Evolutionary conservation across 257 asterid species (phyloP).

Genomic region (Linaria vulgaris): DNA sequence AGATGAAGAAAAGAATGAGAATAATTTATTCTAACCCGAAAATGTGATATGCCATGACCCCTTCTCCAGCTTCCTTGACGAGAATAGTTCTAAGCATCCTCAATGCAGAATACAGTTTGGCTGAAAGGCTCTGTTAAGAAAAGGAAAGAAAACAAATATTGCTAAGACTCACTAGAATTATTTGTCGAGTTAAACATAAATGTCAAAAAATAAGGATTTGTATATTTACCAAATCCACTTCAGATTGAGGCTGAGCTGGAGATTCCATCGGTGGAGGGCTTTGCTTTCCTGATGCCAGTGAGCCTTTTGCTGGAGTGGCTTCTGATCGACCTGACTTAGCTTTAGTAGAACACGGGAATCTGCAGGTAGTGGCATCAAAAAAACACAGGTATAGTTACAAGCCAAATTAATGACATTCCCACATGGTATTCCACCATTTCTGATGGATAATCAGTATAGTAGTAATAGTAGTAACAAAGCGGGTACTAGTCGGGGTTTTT

Average conservation of each 20-base stretch:
- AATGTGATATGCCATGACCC: slow-evolving; percentile 61
- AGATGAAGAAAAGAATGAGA: background rate
- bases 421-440: slow-evolving; percentile 3
- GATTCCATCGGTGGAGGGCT: slow-evolving; percentile 37
- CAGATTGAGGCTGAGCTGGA: slow-evolving; percentile 50
- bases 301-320: slow-evolving; percentile 74
- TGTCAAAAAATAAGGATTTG: slow-evolving; percentile 15
- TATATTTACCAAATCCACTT: slow-evolving; percentile 53
- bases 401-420: slow-evolving; percentile 8
- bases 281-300: slow-evolving; percentile 50
- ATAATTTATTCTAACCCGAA: slow-evolving; percentile 49
- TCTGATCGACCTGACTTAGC: slow-evolving; percentile 56
- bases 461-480: background rate
- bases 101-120: slow-evolving; percentile 55
- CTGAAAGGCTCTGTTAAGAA: slow-evolving; percentile 54
- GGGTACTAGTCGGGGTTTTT: background rate
- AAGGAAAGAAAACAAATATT: slow-evolving; percentile 15
- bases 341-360: slow-evolving; percentile 61
- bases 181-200: slow-evolving; percentile 18
- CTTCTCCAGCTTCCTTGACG: slow-evolving; percentile 63
- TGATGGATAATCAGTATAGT: background rate
- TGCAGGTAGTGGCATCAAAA: slow-evolving; percentile 37
- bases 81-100: slow-evolving; percentile 62
- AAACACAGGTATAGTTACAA: slow-evolving; percentile 14
- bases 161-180: background rate